Base-by-base conservation (phyloP, 2,329 filamentous ascomycete genomes). In the Aschersonia sp. region DNA sequence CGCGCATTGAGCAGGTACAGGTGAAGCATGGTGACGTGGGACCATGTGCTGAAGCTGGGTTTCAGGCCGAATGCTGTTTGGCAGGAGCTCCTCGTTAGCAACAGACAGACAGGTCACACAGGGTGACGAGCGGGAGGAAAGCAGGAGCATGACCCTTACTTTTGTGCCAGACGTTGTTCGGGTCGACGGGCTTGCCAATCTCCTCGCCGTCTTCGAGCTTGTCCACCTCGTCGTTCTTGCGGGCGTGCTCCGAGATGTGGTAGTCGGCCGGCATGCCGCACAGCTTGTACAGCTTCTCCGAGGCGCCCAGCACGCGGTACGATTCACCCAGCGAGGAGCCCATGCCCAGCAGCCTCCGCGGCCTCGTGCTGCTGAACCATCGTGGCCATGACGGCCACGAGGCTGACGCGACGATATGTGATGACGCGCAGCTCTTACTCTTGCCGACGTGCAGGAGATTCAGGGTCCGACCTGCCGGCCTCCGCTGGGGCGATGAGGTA, bases 31-130 rank as follows among this genome's bases (percentile, higher is more conserved):
- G 89, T 92, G 43, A 97, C 83, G 66, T 97, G 89, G 22, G 88
- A 86, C 92, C 92, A 98, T 49, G 86, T 90, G 61, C 83, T 89
- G 66, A 98, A 98, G 0, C 88, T 97, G 1, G 88, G 86, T 33
- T 77, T 73, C 14, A 98, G 78, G 30, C 78, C 78, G 53, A 95
- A 78, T 46, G 82, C 87, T 94, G 57, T 44, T 43, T 44, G 30
- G 5, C 32, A 8, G 40, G 40, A 8, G 9, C 2, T 42, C 9
- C 4, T 42, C 22, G 29, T 42, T 42, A 9, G 35, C 35, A 12
- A 9, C 4, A 37, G 35, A 22, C 4, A 22, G 22, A 22, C 22
- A 22, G 22, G 22, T 22, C 22, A 22, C 22, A 22, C 22, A 22
- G 22, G 22, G 22, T 22, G 22, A 22, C 29, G 30, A 43, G 5